Conservation (phyloP, 352 stramenopile species). For the Phytopythium helicoides region DNA sequence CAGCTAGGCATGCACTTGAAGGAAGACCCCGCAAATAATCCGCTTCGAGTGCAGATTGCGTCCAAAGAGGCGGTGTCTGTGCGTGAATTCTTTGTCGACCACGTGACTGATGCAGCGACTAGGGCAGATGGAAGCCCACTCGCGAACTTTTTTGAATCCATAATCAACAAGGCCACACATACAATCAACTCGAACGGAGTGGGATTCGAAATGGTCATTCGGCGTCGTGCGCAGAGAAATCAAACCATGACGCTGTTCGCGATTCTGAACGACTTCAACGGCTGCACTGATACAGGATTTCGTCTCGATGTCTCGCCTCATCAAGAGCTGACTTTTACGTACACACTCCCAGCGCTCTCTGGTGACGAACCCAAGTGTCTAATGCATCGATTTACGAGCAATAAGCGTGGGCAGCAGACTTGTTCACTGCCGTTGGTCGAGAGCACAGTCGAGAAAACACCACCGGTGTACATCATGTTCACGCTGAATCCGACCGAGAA, state of each 20-base stretch:
- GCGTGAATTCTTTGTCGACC: conserved; percentile 45
- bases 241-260: conserved; percentile 71
- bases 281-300: conserved; percentile 65
- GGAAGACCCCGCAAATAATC: conserved; percentile 22
- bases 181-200: conserved; percentile 19
- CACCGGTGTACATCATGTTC: conserved; percentile 54
- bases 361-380: background rate
- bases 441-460: conserved; percentile 32
- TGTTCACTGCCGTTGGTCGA: conserved; percentile 35
- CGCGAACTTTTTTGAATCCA: background rate
- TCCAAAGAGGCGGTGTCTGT: conserved; percentile 46
- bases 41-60: conserved; percentile 44
- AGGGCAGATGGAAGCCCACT: background rate
- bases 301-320: conserved; percentile 57
- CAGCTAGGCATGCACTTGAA: conserved; percentile 48
- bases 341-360: conserved; percentile 47
- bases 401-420: background rate
- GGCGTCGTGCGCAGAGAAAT: conserved; percentile 28
- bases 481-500: conserved; percentile 41
- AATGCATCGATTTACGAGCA: background rate
- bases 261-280: conserved; percentile 59
- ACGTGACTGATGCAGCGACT: conserved; percentile 12
- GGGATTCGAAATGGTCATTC: conserved; percentile 70
- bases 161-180: background rate
- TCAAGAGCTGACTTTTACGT: conserved; percentile 58